A percentile compares a stretch with the other conserved stretches of the same genome.
These are phyloP conservation scores for Pichia sp. DNA, from an alignment of 1,139 yeast genomes.

Conservation along the genomic window DNA sequence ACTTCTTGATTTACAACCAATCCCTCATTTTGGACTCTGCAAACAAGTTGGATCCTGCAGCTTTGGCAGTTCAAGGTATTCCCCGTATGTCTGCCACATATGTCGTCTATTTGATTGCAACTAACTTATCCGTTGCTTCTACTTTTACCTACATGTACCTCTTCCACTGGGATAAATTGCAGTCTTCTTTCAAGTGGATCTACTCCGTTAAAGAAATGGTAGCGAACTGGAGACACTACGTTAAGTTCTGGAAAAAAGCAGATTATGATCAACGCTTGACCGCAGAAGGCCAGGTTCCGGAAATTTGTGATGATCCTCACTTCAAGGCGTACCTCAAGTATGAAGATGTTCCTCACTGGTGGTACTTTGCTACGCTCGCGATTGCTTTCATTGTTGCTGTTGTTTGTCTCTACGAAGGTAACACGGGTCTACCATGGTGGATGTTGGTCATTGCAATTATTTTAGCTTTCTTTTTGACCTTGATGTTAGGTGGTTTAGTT, in stretches of 20 bases:
- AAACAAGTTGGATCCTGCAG: slow-evolving; percentile 19
- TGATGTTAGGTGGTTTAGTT: slow-evolving; percentile 3
- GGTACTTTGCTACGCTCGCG: slow-evolving; percentile 1
- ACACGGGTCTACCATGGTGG: slow-evolving; percentile 50
- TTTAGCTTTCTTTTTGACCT: slow-evolving; percentile 24
- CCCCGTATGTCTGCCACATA: slow-evolving; percentile 27
- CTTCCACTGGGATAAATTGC: slow-evolving; percentile 26
- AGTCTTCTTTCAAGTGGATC: slow-evolving; percentile 22
- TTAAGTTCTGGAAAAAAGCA: slow-evolving; percentile 18
- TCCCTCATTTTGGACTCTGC: slow-evolving; percentile 20
- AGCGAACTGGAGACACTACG: slow-evolving; percentile 12
- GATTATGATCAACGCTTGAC: slow-evolving; percentile 23
- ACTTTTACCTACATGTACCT: slow-evolving; percentile 27
- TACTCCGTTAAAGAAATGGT: slow-evolving; percentile 13
- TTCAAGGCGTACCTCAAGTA: slow-evolving; percentile 1
- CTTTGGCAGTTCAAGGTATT: slow-evolving; percentile 22
- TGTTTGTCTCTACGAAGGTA: slow-evolving; percentile 40
- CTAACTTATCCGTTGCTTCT: slow-evolving; percentile 27
- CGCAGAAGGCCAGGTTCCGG: slow-evolving; percentile 24
- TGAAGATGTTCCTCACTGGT: slow-evolving; percentile 4
- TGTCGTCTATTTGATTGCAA: slow-evolving; percentile 25
- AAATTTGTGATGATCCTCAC: slow-evolving; percentile 28
- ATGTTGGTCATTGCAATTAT: slow-evolving; percentile 46
- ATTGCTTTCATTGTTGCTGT: slow-evolving; percentile 1
- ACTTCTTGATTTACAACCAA: slow-evolving; percentile 23